These are phyloP conservation scores for Chlorella sp. DNA, from an alignment of 139 green algal species.

Conservation along the genomic window DNA sequence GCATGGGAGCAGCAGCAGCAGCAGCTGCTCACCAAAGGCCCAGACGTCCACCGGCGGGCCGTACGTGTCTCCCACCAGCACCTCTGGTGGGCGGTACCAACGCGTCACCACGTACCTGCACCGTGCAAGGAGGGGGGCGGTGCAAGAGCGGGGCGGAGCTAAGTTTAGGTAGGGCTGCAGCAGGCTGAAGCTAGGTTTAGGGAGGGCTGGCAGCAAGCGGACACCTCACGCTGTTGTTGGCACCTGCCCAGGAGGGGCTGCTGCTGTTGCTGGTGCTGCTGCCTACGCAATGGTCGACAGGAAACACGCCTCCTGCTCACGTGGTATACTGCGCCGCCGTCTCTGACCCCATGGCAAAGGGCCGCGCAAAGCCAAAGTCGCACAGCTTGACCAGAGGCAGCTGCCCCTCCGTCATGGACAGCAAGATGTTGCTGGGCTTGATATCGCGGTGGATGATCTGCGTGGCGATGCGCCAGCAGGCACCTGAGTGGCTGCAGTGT, in stretches of 20 bases:
- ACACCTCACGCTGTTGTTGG: neutral
- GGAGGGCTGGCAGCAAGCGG: neutral
- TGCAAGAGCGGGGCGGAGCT: neutral
- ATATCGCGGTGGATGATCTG: conserved; percentile 44
- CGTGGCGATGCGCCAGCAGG: too few species aligned
- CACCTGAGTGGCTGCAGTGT: too few species aligned
- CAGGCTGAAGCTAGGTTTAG: too few species aligned
- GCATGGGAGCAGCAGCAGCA: too few species aligned
- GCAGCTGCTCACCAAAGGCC: conserved; percentile 18
- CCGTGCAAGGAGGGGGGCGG: conserved; percentile 23
- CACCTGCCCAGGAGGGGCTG: too few species aligned
- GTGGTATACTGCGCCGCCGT: neutral
- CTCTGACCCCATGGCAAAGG: neutral
- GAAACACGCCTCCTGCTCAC: too few species aligned
- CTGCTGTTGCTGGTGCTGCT: too few species aligned
- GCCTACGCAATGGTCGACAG: too few species aligned
- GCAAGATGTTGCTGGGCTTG: conserved; percentile 72
- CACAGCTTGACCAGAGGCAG: conserved; percentile 70
- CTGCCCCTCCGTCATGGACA: conserved; percentile 43
- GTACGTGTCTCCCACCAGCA: conserved; percentile 73
- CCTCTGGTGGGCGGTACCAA: conserved; percentile 78
- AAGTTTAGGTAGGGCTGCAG: too few species aligned
- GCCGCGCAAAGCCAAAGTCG: conserved; percentile 53
- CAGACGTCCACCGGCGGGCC: conserved; percentile 62
- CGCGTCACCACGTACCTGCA: conserved; percentile 76